A percentile compares a stretch with the other conserved stretches of the same genome.
These are phyloP conservation scores for Extremus antarcticus DNA, from an alignment of 495 filamentous ascomycete genomes.

Conservation along the genomic window DNA sequence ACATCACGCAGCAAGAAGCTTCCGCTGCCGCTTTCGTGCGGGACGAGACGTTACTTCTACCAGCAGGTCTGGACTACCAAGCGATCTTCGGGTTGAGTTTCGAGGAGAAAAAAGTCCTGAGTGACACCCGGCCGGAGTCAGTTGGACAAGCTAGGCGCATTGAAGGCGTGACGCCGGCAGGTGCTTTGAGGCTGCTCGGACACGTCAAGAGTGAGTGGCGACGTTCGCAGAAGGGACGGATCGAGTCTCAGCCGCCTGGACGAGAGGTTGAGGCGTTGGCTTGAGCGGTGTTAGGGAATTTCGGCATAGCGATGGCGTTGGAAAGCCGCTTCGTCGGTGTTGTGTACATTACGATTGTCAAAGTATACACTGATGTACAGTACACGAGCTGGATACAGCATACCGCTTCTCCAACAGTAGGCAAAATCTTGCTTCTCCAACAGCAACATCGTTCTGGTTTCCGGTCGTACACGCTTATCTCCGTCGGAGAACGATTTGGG, in stretches of 20 bases:
- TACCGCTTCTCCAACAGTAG: not conserved
- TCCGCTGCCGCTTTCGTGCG: slow-evolving; percentile 54
- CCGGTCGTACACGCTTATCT: no score
- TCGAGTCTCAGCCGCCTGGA: slow-evolving; percentile 8
- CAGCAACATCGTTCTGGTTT: no score
- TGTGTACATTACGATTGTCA: no score
- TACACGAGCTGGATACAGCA: no score
- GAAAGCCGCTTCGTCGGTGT: no score
- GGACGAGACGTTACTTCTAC: slow-evolving; percentile 66
- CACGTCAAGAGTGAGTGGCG: slow-evolving; percentile 34
- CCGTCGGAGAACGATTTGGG: no score
- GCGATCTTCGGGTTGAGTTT: slow-evolving; percentile 58
- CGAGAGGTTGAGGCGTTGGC: slow-evolving; percentile 10
- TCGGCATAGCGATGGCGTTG: slow-evolving; percentile 5
- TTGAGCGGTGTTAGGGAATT: not conserved
- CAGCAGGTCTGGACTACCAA: slow-evolving; percentile 67
- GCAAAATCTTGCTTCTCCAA: no score
- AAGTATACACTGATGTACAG: no score
- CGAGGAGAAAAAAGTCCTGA: slow-evolving; percentile 65
- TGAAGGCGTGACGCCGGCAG: slow-evolving; percentile 66
- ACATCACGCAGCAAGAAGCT: slow-evolving; percentile 57
- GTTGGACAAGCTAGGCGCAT: slow-evolving; percentile 80
- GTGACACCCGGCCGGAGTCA: slow-evolving; percentile 60
- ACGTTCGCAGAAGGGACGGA: slow-evolving; percentile 13
- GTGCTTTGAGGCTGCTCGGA: slow-evolving; percentile 45